phyloP scores from a whole-genome alignment of 2,329 filamentous ascomycete species.

The Verticillium nonalfalfae region DNA sequence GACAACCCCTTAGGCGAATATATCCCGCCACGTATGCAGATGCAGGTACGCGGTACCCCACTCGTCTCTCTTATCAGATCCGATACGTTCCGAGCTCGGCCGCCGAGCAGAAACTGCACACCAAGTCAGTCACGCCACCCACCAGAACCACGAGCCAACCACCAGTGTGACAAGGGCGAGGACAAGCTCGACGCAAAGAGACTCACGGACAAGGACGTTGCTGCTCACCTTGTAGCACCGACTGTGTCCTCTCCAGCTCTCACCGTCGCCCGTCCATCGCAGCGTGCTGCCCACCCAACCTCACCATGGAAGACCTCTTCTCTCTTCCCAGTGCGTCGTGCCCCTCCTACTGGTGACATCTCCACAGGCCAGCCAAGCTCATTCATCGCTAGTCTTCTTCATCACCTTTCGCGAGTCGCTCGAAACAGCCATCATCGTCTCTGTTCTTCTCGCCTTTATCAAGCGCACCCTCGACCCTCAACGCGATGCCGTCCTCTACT shows the following conservation, averaged over 20 bases:
- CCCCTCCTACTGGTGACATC: background rate
- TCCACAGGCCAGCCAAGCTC: background rate
- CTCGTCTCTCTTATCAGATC: background rate
- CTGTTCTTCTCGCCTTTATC: constrained; percentile 58
- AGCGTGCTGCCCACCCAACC: background rate
- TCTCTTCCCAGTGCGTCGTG: constrained; percentile 9
- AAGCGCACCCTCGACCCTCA: constrained; percentile 56
- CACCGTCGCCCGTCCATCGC: background rate
- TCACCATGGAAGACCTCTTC: constrained; percentile 11
- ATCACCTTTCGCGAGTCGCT: constrained; percentile 63
- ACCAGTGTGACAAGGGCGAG: background rate
- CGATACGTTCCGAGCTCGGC: background rate
- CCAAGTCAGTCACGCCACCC: background rate
- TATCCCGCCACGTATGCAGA: too few species aligned
- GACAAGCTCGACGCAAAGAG: background rate
- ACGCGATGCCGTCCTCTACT: constrained; percentile 42
- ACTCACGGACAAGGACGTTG: background rate
- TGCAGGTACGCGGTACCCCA: background rate
- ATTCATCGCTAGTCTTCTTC: constrained; percentile 50
- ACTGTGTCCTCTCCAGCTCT: background rate
- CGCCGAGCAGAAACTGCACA: background rate
- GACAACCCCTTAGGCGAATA: too few species aligned
- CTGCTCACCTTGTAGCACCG: background rate
- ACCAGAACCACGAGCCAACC: background rate
- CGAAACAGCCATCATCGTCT: constrained; percentile 61